These are phyloP conservation scores for Inosperma sp. DNA, from an alignment of 768 basidiomycete species.

Conservation along the genomic window DNA sequence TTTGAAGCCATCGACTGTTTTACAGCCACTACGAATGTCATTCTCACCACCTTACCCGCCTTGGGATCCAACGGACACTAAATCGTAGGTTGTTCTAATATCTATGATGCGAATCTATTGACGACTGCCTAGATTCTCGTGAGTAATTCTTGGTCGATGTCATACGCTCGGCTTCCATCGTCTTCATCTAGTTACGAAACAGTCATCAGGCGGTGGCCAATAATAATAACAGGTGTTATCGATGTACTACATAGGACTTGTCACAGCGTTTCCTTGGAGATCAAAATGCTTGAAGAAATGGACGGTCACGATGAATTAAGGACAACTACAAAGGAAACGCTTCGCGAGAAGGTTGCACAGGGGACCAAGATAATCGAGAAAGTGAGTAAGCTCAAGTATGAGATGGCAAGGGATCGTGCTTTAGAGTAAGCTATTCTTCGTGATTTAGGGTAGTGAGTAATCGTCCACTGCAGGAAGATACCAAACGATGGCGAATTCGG, in stretches of 20 bases:
- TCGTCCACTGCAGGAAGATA: slow-evolving; percentile 47
- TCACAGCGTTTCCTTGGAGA: slow-evolving; percentile 51
- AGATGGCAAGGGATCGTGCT: slow-evolving; percentile 73
- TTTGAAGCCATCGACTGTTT: no score
- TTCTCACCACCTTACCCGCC: slow-evolving; percentile 52
- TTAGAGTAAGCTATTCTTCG: slow-evolving; percentile 49
- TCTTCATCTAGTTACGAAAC: slow-evolving; percentile 61
- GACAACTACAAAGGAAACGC: slow-evolving; percentile 16
- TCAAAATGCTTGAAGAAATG: slow-evolving; percentile 26
- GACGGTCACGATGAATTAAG: slow-evolving; percentile 8
- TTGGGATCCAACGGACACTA: slow-evolving; percentile 69
- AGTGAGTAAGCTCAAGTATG: slow-evolving; percentile 77
- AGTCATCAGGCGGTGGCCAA: slow-evolving; percentile 73
- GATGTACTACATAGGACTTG: slow-evolving; percentile 69
- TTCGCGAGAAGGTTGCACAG: slow-evolving; percentile 54
- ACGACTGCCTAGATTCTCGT: slow-evolving; percentile 57
- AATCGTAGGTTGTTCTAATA: slow-evolving; percentile 40
- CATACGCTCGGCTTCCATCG: neutral
- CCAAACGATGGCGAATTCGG: slow-evolving; percentile 72
- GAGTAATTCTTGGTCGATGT: slow-evolving; percentile 5
- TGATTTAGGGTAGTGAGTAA: neutral
- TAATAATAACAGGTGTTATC: slow-evolving; percentile 78
- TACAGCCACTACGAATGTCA: no score
- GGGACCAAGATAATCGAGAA: slow-evolving; percentile 73
- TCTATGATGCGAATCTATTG: neutral